Evolutionary conservation across 306 rosid species (phyloP).

Genomic region (Ormosia emarginata): DNA sequence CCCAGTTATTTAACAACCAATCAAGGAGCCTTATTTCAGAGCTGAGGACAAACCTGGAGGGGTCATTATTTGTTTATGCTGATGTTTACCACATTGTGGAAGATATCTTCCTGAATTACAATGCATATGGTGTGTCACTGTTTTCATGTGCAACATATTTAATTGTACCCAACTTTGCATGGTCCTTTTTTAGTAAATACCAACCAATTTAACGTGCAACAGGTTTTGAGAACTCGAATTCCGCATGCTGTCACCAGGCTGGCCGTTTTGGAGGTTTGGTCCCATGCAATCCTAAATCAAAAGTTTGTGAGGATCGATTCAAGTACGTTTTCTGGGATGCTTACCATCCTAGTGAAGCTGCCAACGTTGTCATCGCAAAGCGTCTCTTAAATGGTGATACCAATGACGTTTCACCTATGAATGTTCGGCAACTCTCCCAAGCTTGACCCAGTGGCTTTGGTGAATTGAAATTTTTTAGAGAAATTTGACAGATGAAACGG

Average conservation of each 20-base stretch:
- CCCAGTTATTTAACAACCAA: conserved; percentile 46
- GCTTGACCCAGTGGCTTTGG: conserved; percentile 2
- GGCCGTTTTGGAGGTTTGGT: conserved; percentile 65
- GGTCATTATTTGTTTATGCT: conserved; percentile 57
- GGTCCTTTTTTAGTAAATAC: background rate
- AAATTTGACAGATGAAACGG: background rate
- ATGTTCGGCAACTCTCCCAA: conserved; percentile 40
- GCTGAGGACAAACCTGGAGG: conserved; percentile 31
- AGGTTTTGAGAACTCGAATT: conserved; percentile 57
- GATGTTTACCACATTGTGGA: conserved; percentile 34
- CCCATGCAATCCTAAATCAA: conserved; percentile 51
- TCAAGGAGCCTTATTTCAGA: conserved; percentile 48
- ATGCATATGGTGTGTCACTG: conserved; percentile 22
- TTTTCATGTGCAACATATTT: background rate
- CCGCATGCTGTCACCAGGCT: conserved; percentile 57
- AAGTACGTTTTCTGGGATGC: conserved; percentile 74
- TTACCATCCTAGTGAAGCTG: conserved; percentile 66
- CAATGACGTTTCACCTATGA: conserved; percentile 49
- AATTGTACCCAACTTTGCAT: background rate
- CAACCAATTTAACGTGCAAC: background rate
- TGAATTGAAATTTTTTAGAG: background rate
- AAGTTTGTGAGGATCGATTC: conserved; percentile 52
- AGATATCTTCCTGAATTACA: conserved; percentile 12
- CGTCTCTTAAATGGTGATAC: conserved; percentile 50
- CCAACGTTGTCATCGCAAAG: conserved; percentile 43